Percentiles rank a stretch among this genome's conserved stretches.
Conservation (phyloP, 2,329 filamentous ascomycete genomes). For the Cytospora paraplurivora region DNA sequence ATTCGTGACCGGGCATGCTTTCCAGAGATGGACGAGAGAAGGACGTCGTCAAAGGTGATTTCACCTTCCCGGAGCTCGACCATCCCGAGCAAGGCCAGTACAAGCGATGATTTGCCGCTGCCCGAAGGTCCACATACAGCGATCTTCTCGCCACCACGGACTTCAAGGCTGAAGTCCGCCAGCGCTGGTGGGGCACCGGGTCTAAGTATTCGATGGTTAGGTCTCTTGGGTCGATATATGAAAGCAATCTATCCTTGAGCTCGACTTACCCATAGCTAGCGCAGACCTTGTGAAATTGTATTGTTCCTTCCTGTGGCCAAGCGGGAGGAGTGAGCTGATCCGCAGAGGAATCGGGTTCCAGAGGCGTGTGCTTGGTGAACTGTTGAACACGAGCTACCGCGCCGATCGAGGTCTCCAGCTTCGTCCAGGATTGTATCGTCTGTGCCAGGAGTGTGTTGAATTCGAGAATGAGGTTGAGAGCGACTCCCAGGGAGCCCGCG, state of each 20-base stretch:
- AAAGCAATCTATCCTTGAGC: too few species aligned
- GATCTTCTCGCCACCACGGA: not conserved
- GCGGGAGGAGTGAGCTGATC: too few species aligned
- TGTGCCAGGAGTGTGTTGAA: constrained; percentile 20
- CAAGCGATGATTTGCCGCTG: constrained; percentile 30
- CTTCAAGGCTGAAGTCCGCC: too few species aligned
- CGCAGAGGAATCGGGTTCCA: too few species aligned
- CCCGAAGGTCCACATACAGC: constrained; percentile 7
- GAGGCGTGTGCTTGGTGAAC: too few species aligned
- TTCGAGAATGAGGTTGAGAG: constrained; percentile 27
- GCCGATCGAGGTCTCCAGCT: constrained; percentile 28
- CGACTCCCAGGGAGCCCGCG: constrained; percentile 28
- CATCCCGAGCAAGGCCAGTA: constrained; percentile 29
- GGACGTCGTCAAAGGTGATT: constrained; percentile 32
- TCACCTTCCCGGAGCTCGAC: constrained; percentile 23
- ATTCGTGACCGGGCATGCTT: constrained; percentile 25
- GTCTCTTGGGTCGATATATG: too few species aligned
- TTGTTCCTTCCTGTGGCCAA: too few species aligned
- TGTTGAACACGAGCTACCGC: constrained; percentile 25
- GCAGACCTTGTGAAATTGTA: too few species aligned
- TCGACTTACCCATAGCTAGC: too few species aligned
- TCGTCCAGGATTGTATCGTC: constrained; percentile 28
- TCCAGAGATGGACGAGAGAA: constrained; percentile 53
- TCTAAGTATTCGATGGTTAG: too few species aligned
- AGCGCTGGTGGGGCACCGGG: too few species aligned